A percentile compares a stretch with the other conserved stretches of the same genome.
Evolutionary conservation across 306 rosid species (phyloP).

Genomic region (Vigna reflexopilosa): DNA sequence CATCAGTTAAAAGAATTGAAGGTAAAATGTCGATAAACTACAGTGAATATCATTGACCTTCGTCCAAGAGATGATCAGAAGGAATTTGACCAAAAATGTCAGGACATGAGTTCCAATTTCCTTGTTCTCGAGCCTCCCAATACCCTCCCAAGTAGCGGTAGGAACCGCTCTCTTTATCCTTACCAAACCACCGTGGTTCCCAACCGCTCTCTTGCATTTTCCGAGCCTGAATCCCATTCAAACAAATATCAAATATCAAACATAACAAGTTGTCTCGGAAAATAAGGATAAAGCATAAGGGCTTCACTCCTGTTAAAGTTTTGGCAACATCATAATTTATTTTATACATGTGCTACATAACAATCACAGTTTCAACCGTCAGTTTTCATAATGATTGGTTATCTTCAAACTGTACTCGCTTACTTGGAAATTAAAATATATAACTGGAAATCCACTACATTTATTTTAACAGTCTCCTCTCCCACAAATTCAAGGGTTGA

Average conservation of each 20-base stretch:
- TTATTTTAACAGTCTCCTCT: slow-evolving; percentile 1
- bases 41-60: slow-evolving; percentile 39
- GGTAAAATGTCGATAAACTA: slow-evolving; percentile 35
- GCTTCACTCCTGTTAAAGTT: not conserved
- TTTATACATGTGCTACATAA: not conserved
- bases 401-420: not conserved
- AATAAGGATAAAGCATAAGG: not conserved
- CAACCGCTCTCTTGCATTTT: slow-evolving; percentile 97
- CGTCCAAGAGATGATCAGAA: slow-evolving; percentile 67
- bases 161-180: slow-evolving; percentile 71
- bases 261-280: not conserved
- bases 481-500: not conserved
- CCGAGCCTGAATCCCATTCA: slow-evolving; percentile 69
- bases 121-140: slow-evolving; percentile 83
- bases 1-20: slow-evolving; percentile 26
- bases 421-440: not conserved
- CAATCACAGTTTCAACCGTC: not conserved
- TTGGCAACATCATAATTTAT: not conserved
- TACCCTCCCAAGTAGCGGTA: slow-evolving; percentile 82
- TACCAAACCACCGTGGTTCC: slow-evolving; percentile 87
- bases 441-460: not conserved
- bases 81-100: slow-evolving; percentile 86
- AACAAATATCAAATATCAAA: slow-evolving; percentile 19
- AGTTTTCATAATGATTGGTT: not conserved
- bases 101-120: slow-evolving; percentile 85